Percentiles rank a stretch among this genome's conserved stretches.
These are phyloP conservation scores for Trypanosomatidae sp. DNA, from an alignment of 208 protist genomes.

Conservation along the genomic window DNA sequence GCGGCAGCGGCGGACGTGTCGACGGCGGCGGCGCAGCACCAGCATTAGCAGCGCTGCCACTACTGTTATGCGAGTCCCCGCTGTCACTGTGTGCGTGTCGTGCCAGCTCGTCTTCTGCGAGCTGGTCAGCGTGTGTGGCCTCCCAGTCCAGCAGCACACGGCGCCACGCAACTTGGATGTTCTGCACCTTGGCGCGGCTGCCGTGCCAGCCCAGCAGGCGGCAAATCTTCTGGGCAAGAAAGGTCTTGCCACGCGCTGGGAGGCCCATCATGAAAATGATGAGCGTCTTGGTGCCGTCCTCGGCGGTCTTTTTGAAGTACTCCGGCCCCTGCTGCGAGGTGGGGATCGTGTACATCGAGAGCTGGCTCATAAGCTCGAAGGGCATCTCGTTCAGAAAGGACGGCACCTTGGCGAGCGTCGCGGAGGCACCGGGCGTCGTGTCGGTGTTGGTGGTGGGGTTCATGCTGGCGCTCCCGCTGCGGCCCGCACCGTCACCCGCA, in stretches of 20 bases:
- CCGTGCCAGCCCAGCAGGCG: slow-evolving; percentile 86
- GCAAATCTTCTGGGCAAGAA: slow-evolving; percentile 90
- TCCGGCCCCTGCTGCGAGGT: slow-evolving; percentile 70
- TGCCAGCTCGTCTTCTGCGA: too few species aligned
- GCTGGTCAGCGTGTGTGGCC: too few species aligned
- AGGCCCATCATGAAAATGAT: slow-evolving; percentile 91
- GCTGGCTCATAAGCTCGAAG: slow-evolving; percentile 19
- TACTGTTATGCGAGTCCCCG: too few species aligned
- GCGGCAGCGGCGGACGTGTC: too few species aligned
- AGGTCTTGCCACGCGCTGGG: slow-evolving; percentile 90
- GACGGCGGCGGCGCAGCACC: too few species aligned
- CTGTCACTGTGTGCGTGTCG: too few species aligned
- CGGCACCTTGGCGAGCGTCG: background rate
- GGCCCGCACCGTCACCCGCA: too few species aligned
- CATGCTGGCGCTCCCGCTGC: background rate
- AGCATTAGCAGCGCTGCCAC: too few species aligned
- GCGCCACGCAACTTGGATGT: slow-evolving; percentile 79
- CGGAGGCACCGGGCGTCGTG: background rate
- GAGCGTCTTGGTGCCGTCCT: slow-evolving; percentile 51
- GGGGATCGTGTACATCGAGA: slow-evolving; percentile 62
- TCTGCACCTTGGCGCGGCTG: slow-evolving; percentile 62
- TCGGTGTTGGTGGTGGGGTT: background rate
- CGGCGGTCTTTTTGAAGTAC: slow-evolving; percentile 50
- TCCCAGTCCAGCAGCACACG: slow-evolving; percentile 53
- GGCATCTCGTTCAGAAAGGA: slow-evolving; percentile 10